phyloP scores from a whole-genome alignment of 2,329 filamentous ascomycete genomes.

The Huntiella decipiens region DNA sequence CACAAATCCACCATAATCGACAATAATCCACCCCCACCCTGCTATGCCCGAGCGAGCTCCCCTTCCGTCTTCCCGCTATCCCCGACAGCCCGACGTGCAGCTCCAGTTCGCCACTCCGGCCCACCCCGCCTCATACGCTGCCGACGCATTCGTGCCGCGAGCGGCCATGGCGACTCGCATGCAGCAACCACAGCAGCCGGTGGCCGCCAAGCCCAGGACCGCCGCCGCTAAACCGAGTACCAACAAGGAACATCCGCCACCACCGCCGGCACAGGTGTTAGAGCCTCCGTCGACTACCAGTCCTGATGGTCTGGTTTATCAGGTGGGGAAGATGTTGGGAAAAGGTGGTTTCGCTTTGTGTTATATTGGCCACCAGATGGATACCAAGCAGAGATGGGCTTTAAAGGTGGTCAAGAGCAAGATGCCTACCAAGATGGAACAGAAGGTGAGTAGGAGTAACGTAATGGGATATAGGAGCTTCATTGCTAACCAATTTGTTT shows the following conservation, averaged over 20 bases:
- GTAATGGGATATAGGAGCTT: background rate
- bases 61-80: conserved; percentile 6
- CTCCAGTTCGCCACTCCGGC: background rate
- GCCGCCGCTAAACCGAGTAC: conserved; percentile 30
- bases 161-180: conserved; percentile 42
- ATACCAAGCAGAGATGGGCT: conserved; percentile 49
- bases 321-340: conserved; percentile 54
- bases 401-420: conserved; percentile 70
- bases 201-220: conserved; percentile 28
- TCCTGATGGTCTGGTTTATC: conserved; percentile 51
- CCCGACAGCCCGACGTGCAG: conserved; percentile 1
- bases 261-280: conserved; percentile 38
- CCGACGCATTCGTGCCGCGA: conserved; percentile 45
- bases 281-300: conserved; percentile 51
- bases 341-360: conserved; percentile 73
- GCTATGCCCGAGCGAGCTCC: conserved; percentile 11
- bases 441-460: conserved; percentile 42
- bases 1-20: background rate
- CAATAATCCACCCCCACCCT: background rate
- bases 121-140: conserved; percentile 21
- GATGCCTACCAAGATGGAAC: conserved; percentile 68
- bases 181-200: conserved; percentile 18
- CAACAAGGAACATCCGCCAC: conserved; percentile 47
- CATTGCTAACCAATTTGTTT: conserved; percentile 12
- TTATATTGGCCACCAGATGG: conserved; percentile 49